These are phyloP conservation scores for Amphicarpaea edgeworthii DNA, from an alignment of 306 rosid species.

Conservation along the genomic window DNA sequence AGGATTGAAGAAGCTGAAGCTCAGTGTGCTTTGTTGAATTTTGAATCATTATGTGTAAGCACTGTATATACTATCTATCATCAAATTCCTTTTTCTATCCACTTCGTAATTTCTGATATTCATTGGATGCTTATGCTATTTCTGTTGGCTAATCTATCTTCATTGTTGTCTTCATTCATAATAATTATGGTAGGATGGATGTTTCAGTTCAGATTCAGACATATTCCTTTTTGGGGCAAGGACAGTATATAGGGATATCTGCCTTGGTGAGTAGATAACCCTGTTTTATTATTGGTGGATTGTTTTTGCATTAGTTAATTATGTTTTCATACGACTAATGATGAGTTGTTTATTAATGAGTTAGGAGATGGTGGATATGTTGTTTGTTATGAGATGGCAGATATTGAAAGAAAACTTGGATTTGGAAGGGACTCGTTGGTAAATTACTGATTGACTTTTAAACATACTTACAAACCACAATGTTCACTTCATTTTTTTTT, in stretches of 20 bases:
- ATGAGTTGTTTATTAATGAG: constrained; percentile 45
- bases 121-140: constrained; percentile 35
- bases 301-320: not conserved
- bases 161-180: constrained; percentile 26
- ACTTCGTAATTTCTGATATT: constrained; percentile 33
- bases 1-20: constrained; percentile 96
- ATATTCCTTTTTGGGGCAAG: constrained; percentile 87
- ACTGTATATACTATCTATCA: constrained; percentile 30
- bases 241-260: constrained; percentile 81
- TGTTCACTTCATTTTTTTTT: constrained; percentile 12
- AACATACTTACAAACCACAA: constrained; percentile 22
- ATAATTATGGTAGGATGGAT: constrained; percentile 68
- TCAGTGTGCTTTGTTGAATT: constrained; percentile 81
- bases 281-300: constrained; percentile 6
- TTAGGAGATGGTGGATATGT: constrained; percentile 81
- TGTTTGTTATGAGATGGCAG: constrained; percentile 81
- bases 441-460: constrained; percentile 41
- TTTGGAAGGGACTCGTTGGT: constrained; percentile 89
- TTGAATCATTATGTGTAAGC: constrained; percentile 72
- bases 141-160: constrained; percentile 34
- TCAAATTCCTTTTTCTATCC: not conserved
- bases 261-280: constrained; percentile 66
- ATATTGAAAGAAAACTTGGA: constrained; percentile 75
- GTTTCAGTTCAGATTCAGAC: constrained; percentile 86
- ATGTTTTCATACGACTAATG: constrained; percentile 30